phyloP scores from a whole-genome alignment of 768 basidiomycete species.

The Phylloporus sp. region DNA sequence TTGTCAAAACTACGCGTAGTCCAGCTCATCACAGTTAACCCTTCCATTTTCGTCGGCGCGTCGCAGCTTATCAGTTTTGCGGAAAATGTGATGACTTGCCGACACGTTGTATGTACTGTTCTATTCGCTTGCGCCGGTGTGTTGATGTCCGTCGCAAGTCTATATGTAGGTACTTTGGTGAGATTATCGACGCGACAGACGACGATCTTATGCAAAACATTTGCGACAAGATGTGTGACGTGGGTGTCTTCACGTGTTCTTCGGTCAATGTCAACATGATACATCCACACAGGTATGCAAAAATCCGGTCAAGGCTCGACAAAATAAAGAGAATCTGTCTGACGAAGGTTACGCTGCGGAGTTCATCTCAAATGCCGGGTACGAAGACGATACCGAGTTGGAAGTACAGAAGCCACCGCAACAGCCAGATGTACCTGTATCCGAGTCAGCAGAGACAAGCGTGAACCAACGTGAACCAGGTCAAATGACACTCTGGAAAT shows the following conservation, averaged over 20 bases:
- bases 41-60: neutral
- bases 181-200: conserved; percentile 51
- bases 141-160: conserved; percentile 36
- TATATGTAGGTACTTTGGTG: conserved; percentile 81
- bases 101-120: conserved; percentile 59
- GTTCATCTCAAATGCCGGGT: conserved; percentile 18
- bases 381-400: conserved; percentile 27
- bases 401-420: conserved; percentile 4
- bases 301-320: conserved; percentile 62
- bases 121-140: neutral
- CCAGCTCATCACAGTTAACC: neutral
- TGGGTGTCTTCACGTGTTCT: conserved; percentile 31
- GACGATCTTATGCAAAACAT: conserved; percentile 43
- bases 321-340: conserved; percentile 48
- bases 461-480: neutral
- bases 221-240: conserved; percentile 81
- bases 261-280: neutral
- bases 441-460: neutral
- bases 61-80: conserved; percentile 48
- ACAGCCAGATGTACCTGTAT: conserved; percentile 1
- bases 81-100: conserved; percentile 56
- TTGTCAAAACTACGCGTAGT: conserved; percentile 6
- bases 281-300: conserved; percentile 62
- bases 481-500: conserved; percentile 23
- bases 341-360: conserved; percentile 32